These are phyloP conservation scores for Ustilago esculenta DNA, from an alignment of 1,284 basidiomycete species.

Conservation along the genomic window DNA sequence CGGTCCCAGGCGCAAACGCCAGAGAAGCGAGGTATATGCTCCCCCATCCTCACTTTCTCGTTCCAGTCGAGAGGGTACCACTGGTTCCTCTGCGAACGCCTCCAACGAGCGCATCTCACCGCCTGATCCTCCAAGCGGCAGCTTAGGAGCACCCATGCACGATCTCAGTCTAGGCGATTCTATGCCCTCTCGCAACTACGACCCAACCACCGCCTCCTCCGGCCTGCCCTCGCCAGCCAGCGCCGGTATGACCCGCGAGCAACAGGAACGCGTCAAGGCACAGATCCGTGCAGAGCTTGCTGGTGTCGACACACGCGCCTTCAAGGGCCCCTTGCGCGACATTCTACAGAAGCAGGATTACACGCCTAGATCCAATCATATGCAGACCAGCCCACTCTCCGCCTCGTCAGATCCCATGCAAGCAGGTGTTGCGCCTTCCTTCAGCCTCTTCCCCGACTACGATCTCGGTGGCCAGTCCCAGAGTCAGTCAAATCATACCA, in stretches of 20 bases:
- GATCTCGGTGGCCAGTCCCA: constrained; percentile 23
- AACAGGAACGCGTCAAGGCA: constrained; percentile 42
- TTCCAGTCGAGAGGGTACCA: constrained; percentile 25
- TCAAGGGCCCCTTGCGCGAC: constrained; percentile 54
- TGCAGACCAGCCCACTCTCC: constrained; percentile 39
- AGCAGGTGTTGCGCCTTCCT: constrained; percentile 37
- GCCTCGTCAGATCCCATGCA: constrained; percentile 40
- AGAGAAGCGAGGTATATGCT: constrained; percentile 36
- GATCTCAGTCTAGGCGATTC: constrained; percentile 43
- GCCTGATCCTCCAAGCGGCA: constrained; percentile 38
- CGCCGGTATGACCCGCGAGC: constrained; percentile 26
- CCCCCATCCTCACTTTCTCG: constrained; percentile 12
- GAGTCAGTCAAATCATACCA: constrained; percentile 8
- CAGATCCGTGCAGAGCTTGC: constrained; percentile 51
- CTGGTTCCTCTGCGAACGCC: constrained; percentile 10
- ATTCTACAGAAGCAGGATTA: constrained; percentile 49
- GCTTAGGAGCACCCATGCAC: constrained; percentile 48
- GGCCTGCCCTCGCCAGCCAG: constrained; percentile 23
- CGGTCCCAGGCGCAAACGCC: constrained; percentile 46
- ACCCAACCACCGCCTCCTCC: constrained; percentile 7
- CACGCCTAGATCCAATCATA: constrained; percentile 24
- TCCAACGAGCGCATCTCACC: constrained; percentile 27
- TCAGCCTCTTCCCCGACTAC: constrained; percentile 44
- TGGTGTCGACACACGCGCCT: constrained; percentile 53
- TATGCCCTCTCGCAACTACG: constrained; percentile 17